Conservation (phyloP, 2,329 filamentous ascomycete species). For the Emmonsiellopsis sp. region DNA sequence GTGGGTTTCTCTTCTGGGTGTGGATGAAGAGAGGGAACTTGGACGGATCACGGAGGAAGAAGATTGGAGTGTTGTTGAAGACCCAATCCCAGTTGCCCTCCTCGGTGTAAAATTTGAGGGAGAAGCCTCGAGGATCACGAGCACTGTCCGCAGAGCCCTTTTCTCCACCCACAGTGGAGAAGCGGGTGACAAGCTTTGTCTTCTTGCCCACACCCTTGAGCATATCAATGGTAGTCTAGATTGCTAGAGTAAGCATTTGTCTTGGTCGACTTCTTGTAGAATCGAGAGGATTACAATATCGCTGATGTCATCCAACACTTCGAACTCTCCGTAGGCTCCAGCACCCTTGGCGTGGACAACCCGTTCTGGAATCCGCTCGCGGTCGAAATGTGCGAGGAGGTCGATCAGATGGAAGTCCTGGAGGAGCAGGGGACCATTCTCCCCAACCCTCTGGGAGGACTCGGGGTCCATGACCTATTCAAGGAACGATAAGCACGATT, state of each 20-base stretch:
- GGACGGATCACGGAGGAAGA: conserved; percentile 64
- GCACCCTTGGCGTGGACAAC: conserved; percentile 37
- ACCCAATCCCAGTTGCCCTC: conserved; percentile 69
- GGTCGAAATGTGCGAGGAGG: conserved; percentile 41
- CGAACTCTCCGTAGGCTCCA: conserved; percentile 35
- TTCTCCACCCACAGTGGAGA: conserved; percentile 69
- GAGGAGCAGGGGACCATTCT: conserved; percentile 51
- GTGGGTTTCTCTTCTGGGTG: conserved; percentile 65
- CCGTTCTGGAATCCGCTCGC: conserved; percentile 33
- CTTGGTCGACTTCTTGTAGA: background rate
- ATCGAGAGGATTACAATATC: conserved; percentile 28
- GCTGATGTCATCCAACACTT: conserved; percentile 41
- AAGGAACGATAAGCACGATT: background rate
- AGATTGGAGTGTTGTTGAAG: conserved; percentile 50
- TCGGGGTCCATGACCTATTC: conserved; percentile 43
- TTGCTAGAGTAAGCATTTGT: conserved; percentile 2
- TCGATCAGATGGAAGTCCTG: conserved; percentile 60
- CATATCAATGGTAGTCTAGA: conserved; percentile 37
- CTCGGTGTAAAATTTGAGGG: conserved; percentile 63
- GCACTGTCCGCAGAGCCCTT: conserved; percentile 62
- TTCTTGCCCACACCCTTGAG: conserved; percentile 56
- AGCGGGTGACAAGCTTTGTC: conserved; percentile 58
- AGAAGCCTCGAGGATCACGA: conserved; percentile 64
- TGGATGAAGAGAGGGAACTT: conserved; percentile 69
- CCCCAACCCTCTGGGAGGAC: conserved; percentile 45